Base-by-base conservation (phyloP, 2,329 filamentous ascomycete species). In the Trichoderma sp. region DNA sequence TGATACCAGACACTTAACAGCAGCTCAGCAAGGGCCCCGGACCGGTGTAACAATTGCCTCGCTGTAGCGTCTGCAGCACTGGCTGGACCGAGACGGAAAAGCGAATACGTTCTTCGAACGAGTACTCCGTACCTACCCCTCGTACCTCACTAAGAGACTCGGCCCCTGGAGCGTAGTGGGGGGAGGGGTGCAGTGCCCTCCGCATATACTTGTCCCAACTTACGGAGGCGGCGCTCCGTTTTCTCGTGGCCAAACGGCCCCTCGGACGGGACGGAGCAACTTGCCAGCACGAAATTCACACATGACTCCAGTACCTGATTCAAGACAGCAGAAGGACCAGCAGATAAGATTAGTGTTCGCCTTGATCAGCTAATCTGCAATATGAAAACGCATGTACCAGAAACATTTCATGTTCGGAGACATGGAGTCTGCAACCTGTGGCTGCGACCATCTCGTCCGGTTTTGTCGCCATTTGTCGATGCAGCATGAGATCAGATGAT, bases 401-500 rank as follows among this genome's bases (percentile, higher is more conserved):
- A 58, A 58, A 43, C 39, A 36, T 43, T n/a, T 50, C n/a, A 57
- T 69, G 53, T 23, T 30, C 23, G 26, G 20, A 20, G 32, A 59
- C 47, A 55, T 26, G 43, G 30, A 30, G n/a, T 64, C 64, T 30
- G 30, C 43, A 59, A 20, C 15, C 34, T 13, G 15, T 58, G 20
- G 68, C 20, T n/a, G 59, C 43, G 68, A 63, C 61, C 55, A 57
- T 57, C 47, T 70, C 26, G 28, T 23, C 39, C 50, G 43, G 39
- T 26, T 26, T 36, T 12, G 47, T 66, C 43, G 47, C 61, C 39
- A 57, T 55, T 43, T 47, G 61, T 28, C 34, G 43, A 64, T 58
- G 47, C 23, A 28, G 68, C 32, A 36, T 66, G 59, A 57, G 32
- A 70, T 70, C 68, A 70, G 43, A 57, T 70, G 61, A 66, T 66